Percentiles rank a stretch among this genome's conserved stretches.
These are phyloP conservation scores for Exserohilum rostratum DNA, from an alignment of 2,329 filamentous ascomycete species.

Conservation along the genomic window DNA sequence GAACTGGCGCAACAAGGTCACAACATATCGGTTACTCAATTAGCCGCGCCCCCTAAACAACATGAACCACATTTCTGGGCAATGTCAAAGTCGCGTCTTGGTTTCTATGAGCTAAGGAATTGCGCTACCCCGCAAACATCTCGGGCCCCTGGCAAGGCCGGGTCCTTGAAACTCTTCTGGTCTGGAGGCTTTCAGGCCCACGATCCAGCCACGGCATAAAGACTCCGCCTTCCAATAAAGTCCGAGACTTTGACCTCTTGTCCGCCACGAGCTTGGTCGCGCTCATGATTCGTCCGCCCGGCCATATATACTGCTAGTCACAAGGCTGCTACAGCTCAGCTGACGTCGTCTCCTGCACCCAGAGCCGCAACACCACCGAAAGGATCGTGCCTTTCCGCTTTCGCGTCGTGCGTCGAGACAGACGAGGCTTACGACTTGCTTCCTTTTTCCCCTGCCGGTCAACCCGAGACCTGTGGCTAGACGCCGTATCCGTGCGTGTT, in stretches of 20 bases:
- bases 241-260: conserved; percentile 21
- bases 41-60: conserved; percentile 4
- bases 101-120: conserved; percentile 39
- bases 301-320: conserved; percentile 26
- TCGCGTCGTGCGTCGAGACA: conserved; percentile 22
- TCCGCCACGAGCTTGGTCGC: conserved; percentile 27
- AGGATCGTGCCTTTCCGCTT: conserved; percentile 43
- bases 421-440: conserved; percentile 19
- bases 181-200: conserved; percentile 18
- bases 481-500: conserved; percentile 6
- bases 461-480: conserved; percentile 6
- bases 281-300: conserved; percentile 20
- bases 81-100: conserved; percentile 14
- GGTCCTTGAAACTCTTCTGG: conserved; percentile 14
- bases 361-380: conserved; percentile 35
- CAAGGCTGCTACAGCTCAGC: conserved; percentile 28
- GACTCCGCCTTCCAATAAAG: conserved; percentile 19
- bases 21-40: conserved; percentile 2
- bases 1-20: background rate
- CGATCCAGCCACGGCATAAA: conserved; percentile 8
- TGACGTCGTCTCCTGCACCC: conserved; percentile 33
- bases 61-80: conserved; percentile 2
- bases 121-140: conserved; percentile 45
- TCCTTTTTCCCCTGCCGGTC: conserved; percentile 6
- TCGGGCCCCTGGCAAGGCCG: conserved; percentile 22